Evolutionary conservation across 75 land plant species (phyloP).

Genomic region (Isoetes taiwanensis): DNA sequence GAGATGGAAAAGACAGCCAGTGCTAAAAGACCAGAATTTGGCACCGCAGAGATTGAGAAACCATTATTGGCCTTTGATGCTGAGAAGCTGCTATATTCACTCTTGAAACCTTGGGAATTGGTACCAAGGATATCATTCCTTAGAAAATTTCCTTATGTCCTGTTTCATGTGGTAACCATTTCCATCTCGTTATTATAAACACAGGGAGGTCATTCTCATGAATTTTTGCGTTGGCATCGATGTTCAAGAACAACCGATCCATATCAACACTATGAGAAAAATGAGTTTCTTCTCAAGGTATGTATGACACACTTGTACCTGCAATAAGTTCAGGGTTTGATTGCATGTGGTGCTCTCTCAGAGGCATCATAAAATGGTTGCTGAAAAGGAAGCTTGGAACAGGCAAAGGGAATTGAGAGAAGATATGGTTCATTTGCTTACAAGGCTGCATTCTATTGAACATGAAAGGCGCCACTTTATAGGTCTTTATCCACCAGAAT

Average conservation of each 20-base stretch:
- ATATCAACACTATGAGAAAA: conserved; percentile 10
- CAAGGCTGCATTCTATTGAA: conserved; percentile 16
- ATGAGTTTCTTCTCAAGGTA: conserved; percentile 7
- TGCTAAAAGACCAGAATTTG: no score
- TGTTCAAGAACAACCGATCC: conserved; percentile 12
- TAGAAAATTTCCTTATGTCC: background rate
- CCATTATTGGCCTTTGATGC: background rate
- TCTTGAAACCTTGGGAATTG: conserved; percentile 17
- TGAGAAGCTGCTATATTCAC: conserved; percentile 4
- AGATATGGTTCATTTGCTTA: conserved; percentile 13
- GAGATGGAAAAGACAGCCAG: no score
- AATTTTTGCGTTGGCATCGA: conserved; percentile 11
- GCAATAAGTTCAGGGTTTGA: background rate
- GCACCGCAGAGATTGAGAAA: conserved; percentile 10
- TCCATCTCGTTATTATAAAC: no score
- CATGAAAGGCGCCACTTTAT: conserved; percentile 11
- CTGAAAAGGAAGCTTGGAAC: conserved; percentile 12
- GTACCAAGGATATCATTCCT: background rate
- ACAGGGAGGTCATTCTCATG: conserved; percentile 19
- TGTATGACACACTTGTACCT: background rate
- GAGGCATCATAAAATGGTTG: conserved; percentile 16
- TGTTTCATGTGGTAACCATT: background rate
- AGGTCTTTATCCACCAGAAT: background rate
- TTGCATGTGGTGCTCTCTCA: background rate
- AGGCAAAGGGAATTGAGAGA: conserved; percentile 15